These are phyloP conservation scores for Mallotus nudiflorus DNA, from an alignment of 345 rosid species.

Conservation along the genomic window DNA sequence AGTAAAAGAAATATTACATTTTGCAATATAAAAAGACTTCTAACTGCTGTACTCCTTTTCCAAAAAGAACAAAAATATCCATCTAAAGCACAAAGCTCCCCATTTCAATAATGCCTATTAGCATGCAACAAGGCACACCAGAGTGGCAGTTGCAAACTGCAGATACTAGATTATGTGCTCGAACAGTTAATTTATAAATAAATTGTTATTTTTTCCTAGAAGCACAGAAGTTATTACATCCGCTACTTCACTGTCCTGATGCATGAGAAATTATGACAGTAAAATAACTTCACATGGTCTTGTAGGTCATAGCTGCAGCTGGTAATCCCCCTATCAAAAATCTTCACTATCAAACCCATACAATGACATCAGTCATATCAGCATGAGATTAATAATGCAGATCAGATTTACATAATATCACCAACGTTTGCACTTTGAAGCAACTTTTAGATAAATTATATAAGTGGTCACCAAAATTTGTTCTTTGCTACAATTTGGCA, in stretches of 20 bases:
- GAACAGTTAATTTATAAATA: background rate
- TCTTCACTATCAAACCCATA: background rate
- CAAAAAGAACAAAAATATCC: background rate
- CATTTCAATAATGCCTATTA: background rate
- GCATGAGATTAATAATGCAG: background rate
- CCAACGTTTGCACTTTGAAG: background rate
- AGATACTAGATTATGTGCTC: background rate
- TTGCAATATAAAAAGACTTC: constrained; percentile 4
- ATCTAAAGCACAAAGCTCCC: background rate
- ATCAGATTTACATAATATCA: background rate
- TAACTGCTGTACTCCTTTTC: background rate
- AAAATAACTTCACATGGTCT: constrained; percentile 6
- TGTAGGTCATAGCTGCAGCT: background rate
- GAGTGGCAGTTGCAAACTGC: background rate
- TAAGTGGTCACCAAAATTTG: too few relatives aligned
- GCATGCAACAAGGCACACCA: background rate
- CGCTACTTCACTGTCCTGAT: background rate
- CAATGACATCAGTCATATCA: background rate
- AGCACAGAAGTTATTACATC: background rate
- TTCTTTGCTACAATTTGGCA: too few relatives aligned
- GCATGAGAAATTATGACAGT: background rate
- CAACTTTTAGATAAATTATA: too few relatives aligned
- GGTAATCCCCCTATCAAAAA: background rate
- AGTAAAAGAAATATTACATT: background rate
- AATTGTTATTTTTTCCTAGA: background rate